Evolutionary conservation across 2,329 filamentous ascomycete species (phyloP), one percentile per base, ranked within the genome.

Genomic region (Cercospora citrullina): DNA sequence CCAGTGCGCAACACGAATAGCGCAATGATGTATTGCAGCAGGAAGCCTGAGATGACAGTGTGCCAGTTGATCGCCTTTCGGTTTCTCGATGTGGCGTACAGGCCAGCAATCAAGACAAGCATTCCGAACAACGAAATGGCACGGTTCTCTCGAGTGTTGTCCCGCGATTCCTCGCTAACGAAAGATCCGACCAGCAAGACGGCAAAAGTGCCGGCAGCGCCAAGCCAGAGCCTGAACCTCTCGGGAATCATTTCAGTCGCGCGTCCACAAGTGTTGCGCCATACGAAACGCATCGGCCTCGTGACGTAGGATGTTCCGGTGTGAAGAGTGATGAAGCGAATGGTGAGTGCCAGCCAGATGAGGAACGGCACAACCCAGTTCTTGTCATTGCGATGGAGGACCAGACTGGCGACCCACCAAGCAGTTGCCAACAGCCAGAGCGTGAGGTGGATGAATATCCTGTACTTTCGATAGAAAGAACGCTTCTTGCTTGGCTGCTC

Each of bases 301-400:
- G 87, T 89, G 71, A 93, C 80, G 72, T 90, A 82, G 48, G 86
- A 85, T 73, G 89, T 87, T 1, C 91, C 89, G 2, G 94, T 81
- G 76, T 92, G 89, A 80, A 91, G 87, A 77, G 90, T 91, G 76
- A 96, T 72, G 60, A 96, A 78, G 36, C 93, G 90, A 61, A 95
- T 82, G 10, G 87, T 87, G 73, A 96, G 89, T 72, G 83, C 85
- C 57, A 96, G 86, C 84, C 90, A 96, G 58, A 97, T 77, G 61
- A 96, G 84, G 80, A 96, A 95, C 0, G 93, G 93, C 60, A 94
- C 87, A 66, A 96, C 80, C 93, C 93, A 96, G 75, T 92, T 92
- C 80, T 86, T 84, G 74, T 93, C 88, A 68, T 90, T 73, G 68
- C 87, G 87, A 78, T 94, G 92, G 63, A 92, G 83, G 68, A 93